These are phyloP conservation scores for Moelleriella libera DNA, from an alignment of 2,329 filamentous ascomycete species.

Conservation along the genomic window DNA sequence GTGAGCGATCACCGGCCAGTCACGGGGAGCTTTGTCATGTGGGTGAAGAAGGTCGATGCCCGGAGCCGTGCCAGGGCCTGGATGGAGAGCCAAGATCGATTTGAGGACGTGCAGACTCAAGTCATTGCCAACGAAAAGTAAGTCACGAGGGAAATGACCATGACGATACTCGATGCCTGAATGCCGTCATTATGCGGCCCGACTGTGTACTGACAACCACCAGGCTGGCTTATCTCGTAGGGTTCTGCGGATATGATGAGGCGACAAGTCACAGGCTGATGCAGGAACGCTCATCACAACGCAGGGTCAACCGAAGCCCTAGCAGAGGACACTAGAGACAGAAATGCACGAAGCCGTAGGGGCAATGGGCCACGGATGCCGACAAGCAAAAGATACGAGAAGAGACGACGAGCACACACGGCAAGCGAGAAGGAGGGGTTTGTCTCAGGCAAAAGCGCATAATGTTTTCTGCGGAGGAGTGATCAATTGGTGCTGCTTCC, in stretches of 20 bases:
- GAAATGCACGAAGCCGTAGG: background rate
- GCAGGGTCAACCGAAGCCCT: constrained; percentile 12
- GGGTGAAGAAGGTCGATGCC: constrained; percentile 68
- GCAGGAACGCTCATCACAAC: constrained; percentile 20
- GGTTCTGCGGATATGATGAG: constrained; percentile 38
- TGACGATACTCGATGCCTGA: too few species aligned
- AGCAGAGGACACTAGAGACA: constrained; percentile 6
- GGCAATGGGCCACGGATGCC: background rate
- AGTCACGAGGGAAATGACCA: constrained; percentile 19
- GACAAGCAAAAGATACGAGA: too few species aligned
- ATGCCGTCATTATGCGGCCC: too few species aligned
- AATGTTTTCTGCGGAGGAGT: too few species aligned
- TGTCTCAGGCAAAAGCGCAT: too few species aligned
- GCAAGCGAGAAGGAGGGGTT: too few species aligned
- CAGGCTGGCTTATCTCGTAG: constrained; percentile 36
- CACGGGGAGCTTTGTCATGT: constrained; percentile 68
- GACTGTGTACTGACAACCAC: background rate
- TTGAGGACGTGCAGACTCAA: constrained; percentile 56
- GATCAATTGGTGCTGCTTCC: too few species aligned
- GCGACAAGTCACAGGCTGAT: constrained; percentile 34
- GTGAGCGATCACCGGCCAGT: constrained; percentile 91
- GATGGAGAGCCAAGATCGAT: constrained; percentile 61
- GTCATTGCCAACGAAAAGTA: constrained; percentile 66
- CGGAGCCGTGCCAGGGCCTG: constrained; percentile 50
- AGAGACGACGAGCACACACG: too few species aligned